Evolutionary conservation across 441 rosid species (phyloP), one percentile per base, ranked within the genome.

Genomic region (Eutrema salsugineum): DNA sequence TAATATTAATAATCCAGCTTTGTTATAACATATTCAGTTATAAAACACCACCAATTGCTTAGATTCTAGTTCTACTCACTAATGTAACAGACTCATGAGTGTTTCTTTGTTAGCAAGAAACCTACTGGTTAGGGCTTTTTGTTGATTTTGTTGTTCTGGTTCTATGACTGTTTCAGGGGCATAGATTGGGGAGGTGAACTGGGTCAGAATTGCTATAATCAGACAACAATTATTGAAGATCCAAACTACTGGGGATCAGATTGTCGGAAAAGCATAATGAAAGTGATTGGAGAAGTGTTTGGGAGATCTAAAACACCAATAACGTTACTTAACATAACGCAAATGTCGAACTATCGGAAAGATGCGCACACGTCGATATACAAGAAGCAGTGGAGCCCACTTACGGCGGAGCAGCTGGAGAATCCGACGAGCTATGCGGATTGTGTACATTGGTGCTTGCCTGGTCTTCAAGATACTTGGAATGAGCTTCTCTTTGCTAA

Each of bases 321-420:
- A 14, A 78, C 86, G 27, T 87, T 93, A 16, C 81, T 93, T 7
- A 93, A 91, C 81, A 88, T 93, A 54, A 93, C 98, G 1, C 97
- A 87, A n/a, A 83, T 93, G n/a, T 91, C 98, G 1, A 81, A 70
- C 46, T 91, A 91, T 48, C 81, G 98, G 2, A 91, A 82, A 75
- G 98, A 93, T 24, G 97, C 97, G 3, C 98, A 91, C 78, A 89
- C 98, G 1, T 79, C 93, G 4, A 93, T 93, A 27, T 89, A 93
- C 84, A 93, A 93, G 90, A 88, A 88, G 82, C 98, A 91, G 61
- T 93, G 97, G 98, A 83, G 36, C 39, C 86, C 87, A 14, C 76
- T 86, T 72, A 89, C 97, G 1, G 68, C 90, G 6, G 84, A 89
- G 75, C 93, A 91, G 65, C 42, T 82, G 27, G 90, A 87, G 0